phyloP scores from a whole-genome alignment of 1,284 basidiomycete species.

The Cutaneotrichosporon mucoides region DNA sequence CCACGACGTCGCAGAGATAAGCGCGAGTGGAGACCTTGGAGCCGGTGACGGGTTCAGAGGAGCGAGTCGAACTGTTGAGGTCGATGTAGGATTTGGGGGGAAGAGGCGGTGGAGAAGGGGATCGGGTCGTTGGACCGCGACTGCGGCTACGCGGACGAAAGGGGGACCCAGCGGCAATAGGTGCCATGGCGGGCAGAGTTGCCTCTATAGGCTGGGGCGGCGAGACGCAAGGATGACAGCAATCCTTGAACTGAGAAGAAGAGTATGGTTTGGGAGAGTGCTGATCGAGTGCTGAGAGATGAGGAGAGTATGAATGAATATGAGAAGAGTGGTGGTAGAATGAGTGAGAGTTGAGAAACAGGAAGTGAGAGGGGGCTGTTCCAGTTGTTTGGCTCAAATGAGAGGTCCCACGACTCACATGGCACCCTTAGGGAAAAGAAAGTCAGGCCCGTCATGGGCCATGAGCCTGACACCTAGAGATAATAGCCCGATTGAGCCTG shows the following conservation, averaged over 20 bases:
- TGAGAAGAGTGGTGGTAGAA: neutral
- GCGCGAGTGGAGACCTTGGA: slow-evolving; percentile 36
- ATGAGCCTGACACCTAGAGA: neutral
- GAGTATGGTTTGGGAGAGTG: neutral
- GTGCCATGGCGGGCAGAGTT: slow-evolving; percentile 10
- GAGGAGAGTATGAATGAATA: neutral
- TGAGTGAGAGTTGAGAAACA: neutral
- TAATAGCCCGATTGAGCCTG: too few relatives aligned
- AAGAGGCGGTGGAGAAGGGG: slow-evolving; percentile 11
- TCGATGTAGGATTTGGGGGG: slow-evolving; percentile 32
- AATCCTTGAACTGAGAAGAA: neutral
- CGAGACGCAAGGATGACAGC: too few relatives aligned
- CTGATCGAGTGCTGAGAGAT: too few relatives aligned
- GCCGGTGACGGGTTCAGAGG: slow-evolving; percentile 26
- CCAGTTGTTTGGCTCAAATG: slow-evolving; percentile 11
- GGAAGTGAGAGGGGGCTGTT: neutral
- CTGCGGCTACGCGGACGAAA: slow-evolving; percentile 17
- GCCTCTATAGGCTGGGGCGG: neutral
- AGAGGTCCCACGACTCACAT: too few relatives aligned
- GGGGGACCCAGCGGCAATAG: slow-evolving; percentile 15
- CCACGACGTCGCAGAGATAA: slow-evolving; percentile 40
- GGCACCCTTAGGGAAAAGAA: too few relatives aligned
- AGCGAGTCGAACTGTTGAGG: slow-evolving; percentile 39
- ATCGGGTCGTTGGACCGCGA: neutral
- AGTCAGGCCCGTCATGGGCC: neutral